Evolutionary conservation across 371 early-diverging fungal species (phyloP), one percentile per base, ranked within the genome.

Genomic region (Zychaea mexicana): DNA sequence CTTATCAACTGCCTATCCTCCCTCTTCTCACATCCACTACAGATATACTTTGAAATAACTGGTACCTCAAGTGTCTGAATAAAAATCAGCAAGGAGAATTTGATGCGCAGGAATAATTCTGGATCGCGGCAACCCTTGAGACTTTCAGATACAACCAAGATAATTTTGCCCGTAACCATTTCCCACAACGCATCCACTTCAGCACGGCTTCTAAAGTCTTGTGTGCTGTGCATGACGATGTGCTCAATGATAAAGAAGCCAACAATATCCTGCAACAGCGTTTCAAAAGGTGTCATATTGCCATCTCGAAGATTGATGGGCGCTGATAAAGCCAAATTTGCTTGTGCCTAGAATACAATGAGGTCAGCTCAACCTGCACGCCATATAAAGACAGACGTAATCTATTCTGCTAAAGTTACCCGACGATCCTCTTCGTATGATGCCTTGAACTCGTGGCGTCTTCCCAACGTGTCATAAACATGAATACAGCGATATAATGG

Each of bases 181-280:
- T 96, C 95, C 93, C 98, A 98, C 36, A 97, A 85, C 3, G 85
- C 82, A 65, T 97, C 97, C 36, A 96, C 83, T 71, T 92, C 92
- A 6, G 89, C 76, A 63, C 93, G 90, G 19, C 96, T 91, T 64
- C 98, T 85, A 70, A 98, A 98, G 61, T 96, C 91, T 19, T 85
- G 87, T 1, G 97, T 95, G n/a, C 96, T 89, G 60, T 91, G 88
- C 57, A 96, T 68, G 33, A 98, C 91, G 53, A 89, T 84, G 58
- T 94, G 90, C 68, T 98, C 99, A 19, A 98, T 90, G 52, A 96
- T 90, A 69, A 98, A 98, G 72, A 97, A 98, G 0, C 99, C 99
- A 31, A 94, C 91, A 65, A 97, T 87, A 36, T 97, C 96, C 61
- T 92, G 88, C 36, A 98, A 73, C 52, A 92, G 84, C 0, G 80